Conservation (phyloP, 192 early-diverging fungal genomes). For the Piromyces finnis region DNA sequence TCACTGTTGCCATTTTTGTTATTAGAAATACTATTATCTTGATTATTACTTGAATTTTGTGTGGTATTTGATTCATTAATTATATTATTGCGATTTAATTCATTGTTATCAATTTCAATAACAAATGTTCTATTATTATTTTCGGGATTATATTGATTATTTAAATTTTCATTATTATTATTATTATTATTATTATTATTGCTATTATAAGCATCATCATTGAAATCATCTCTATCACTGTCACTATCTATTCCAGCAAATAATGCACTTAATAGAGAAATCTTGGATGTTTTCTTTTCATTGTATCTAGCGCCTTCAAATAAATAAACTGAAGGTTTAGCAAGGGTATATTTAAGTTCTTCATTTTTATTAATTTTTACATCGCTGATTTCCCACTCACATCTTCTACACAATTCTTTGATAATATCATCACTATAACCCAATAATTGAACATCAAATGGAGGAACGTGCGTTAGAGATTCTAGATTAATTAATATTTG, state of each 20-base stretch:
- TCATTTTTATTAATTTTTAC: neutral
- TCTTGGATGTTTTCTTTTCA: neutral
- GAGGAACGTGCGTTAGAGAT: slow-evolving; percentile 50
- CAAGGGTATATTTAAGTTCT: neutral
- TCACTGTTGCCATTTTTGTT: no score
- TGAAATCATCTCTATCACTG: neutral
- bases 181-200: neutral
- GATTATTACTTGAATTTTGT: no score
- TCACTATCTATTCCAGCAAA: neutral
- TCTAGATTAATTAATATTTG: slow-evolving; percentile 88
- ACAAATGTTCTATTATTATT: no score
- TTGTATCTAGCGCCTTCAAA: neutral
- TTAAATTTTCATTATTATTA: no score
- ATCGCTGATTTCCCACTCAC: slow-evolving; percentile 48
- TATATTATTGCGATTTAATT: no score
- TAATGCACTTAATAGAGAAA: neutral
- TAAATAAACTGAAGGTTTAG: neutral
- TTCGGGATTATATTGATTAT: no score
- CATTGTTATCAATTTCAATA: no score
- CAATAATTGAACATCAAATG: slow-evolving; percentile 76
- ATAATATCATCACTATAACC: slow-evolving; percentile 76
- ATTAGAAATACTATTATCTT: no score
- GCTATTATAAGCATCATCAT: no score
- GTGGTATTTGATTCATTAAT: no score
- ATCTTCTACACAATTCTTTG: slow-evolving; percentile 46